These are phyloP conservation scores for Huiozyma sinensis DNA, from an alignment of 805 yeast genomes.

Conservation along the genomic window DNA sequence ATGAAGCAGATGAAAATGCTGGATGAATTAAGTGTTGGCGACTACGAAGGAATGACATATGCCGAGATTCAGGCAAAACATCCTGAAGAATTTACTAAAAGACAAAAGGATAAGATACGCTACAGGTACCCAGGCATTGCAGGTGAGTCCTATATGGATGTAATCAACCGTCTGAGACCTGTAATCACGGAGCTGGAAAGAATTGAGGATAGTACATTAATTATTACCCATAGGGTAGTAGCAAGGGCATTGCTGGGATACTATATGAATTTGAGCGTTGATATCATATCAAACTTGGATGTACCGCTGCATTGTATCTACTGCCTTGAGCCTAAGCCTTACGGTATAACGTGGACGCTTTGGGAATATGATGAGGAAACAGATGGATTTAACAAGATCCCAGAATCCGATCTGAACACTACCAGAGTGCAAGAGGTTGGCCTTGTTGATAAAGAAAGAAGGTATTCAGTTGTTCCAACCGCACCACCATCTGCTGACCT, in stretches of 20 bases:
- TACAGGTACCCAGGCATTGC: slow-evolving; percentile 96
- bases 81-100: slow-evolving; percentile 71
- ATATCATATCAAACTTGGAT: slow-evolving; percentile 78
- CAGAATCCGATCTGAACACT: slow-evolving; percentile 32
- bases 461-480: slow-evolving; percentile 67
- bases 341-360: slow-evolving; percentile 88
- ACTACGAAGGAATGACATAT: slow-evolving; percentile 87
- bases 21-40: slow-evolving; percentile 89
- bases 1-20: slow-evolving; percentile 86
- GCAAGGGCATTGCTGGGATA: slow-evolving; percentile 80
- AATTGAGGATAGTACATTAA: slow-evolving; percentile 73
- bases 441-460: slow-evolving; percentile 56
- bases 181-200: slow-evolving; percentile 88
- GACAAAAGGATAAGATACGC: slow-evolving; percentile 66
- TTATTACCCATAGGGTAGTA: slow-evolving; percentile 85
- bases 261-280: slow-evolving; percentile 71
- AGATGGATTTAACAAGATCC: slow-evolving; percentile 69
- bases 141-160: slow-evolving; percentile 92
- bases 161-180: slow-evolving; percentile 79
- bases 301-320: slow-evolving; percentile 89
- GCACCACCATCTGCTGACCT: slow-evolving; percentile 38
- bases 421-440: slow-evolving; percentile 59
- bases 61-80: slow-evolving; percentile 61
- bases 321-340: slow-evolving; percentile 84
- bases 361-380: slow-evolving; percentile 73